Base-by-base conservation (phyloP, 805 yeast species). In the Wickerhamomyces canadensis region DNA sequence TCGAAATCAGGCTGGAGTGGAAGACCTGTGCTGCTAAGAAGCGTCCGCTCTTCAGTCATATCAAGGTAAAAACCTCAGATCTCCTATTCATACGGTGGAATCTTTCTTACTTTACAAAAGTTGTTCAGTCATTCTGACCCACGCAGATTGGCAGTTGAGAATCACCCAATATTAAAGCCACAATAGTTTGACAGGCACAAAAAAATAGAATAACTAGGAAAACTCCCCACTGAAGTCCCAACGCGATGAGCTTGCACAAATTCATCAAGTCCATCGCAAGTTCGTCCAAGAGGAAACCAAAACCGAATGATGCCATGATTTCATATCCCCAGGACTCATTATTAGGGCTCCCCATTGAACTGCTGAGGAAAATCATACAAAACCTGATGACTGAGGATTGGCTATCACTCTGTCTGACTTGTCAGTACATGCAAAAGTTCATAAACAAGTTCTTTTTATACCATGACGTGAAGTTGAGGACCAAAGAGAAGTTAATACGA, bases 271-370 rank as follows among this genome's bases (percentile, higher is more conserved):
- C 23, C 7, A 10, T 21, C 10, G 7, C 23, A 21, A 16, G 33
- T 19, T 22, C 18, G 6, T 22, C 19, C 33, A 21, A 14, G 22
- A 22, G 11, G n/a, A 5, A 21, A 21, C 7, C 21, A 13, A 31
- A 31, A 27, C 6, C 6, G 19, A 16, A 24, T 6, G 9, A 6
- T 14, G 11, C 16, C 17, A 17, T 13, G 13, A 5, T 10, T 9
- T 5, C 16, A 26, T 67, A 67, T 37, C 59, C 63, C 3, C 35
- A 45, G 7, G 38, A 45, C 11, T 68, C 69, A 27, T 26, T 71
- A 3, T 52, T 60, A 38, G 64, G 68, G 10, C 51, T 70, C 2
- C 76, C 77, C 7, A 46, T 51, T n/a, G 77, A 72, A 43, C 50
- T 72, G 7, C 40, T 72, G 2, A 39, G 59, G n/a, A 51, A 54